Conservation (phyloP, 768 basidiomycete genomes). For the Candolleomyces efflorescens region DNA sequence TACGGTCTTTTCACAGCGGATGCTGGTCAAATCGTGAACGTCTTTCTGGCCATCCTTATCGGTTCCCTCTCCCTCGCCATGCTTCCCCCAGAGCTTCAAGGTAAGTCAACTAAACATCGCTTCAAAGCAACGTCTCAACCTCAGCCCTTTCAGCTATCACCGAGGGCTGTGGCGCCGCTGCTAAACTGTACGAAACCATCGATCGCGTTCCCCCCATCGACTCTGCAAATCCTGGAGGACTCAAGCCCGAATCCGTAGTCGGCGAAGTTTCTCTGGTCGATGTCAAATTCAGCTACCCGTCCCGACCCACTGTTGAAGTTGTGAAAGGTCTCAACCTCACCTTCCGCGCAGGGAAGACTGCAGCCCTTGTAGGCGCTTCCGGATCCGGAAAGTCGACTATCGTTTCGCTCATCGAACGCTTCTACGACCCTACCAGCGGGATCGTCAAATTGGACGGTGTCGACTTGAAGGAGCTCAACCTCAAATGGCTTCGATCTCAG, state of each 20-base stretch:
- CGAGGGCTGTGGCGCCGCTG: constrained; percentile 69
- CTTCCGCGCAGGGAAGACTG: constrained; percentile 49
- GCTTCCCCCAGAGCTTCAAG: constrained; percentile 72
- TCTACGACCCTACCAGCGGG: constrained; percentile 70
- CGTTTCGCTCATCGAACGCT: constrained; percentile 66
- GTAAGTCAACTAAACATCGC: too few species aligned
- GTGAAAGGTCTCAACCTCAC: constrained; percentile 10
- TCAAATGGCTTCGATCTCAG: constrained; percentile 65
- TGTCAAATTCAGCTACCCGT: constrained; percentile 14
- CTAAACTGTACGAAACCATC: constrained; percentile 75
- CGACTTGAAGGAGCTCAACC: constrained; percentile 48
- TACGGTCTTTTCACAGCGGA: constrained; percentile 38
- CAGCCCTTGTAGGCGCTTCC: constrained; percentile 79
- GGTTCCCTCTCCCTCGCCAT: constrained; percentile 77
- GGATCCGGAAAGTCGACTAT: constrained; percentile 87
- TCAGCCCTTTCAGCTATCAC: constrained; percentile 45
- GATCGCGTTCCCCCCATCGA: constrained; percentile 80
- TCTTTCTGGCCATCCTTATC: constrained; percentile 70
- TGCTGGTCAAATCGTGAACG: constrained; percentile 69
- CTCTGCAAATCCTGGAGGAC: constrained; percentile 53
- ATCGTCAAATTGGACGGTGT: constrained; percentile 49
- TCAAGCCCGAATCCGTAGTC: constrained; percentile 52
- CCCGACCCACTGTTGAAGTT: constrained; percentile 13
- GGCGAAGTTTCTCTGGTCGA: constrained; percentile 58
- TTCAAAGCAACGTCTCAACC: too few species aligned